Evolutionary conservation across 2,329 filamentous ascomycete species (phyloP), one percentile per base, ranked within the genome.

Genomic region (Myriosclerotinia duriaeana): DNA sequence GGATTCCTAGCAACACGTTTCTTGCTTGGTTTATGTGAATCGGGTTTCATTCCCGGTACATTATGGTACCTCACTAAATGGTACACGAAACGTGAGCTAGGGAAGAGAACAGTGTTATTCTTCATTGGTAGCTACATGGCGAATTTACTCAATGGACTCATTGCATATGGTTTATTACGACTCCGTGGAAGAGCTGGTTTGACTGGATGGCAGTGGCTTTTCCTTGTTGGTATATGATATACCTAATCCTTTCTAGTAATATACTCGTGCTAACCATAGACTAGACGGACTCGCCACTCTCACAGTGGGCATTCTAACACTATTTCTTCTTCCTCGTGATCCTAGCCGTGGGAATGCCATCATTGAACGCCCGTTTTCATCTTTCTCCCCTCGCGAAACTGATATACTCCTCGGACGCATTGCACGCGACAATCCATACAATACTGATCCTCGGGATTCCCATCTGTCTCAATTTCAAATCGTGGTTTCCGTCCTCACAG

Each of bases 151-250:
- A 64, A 64, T 30, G 62, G 62, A 3, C 26, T 64, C 17, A 75
- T 85, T 9, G 84, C 84, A 5, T 85, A 82, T 63, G 85, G 84
- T 14, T 80, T 88, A 26, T 70, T 88, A 1, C 82, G 81, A 9
- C 80, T 86, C 74, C 79, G 83, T 44, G 84, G 84, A 22, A 72
- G 80, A 58, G 76, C 82, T 44, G 81, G 81, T 0, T 79, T 83
- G 68, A 81, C 80, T 65, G 85, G 85, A 3, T 88, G 85, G 85
- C 77, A 83, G 40, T 86, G 84, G 84, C 73, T 86, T 17, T 87
- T 85, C 64, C 62, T 64, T 20, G 36, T 65, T 50, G 63, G 63
- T 59, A 42, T 30, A 15, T 55, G 55, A 44, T 34, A 48, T 9
- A 14, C 30, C 14, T 6, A 17, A 3, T 15, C 22, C 11, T 15